These are phyloP conservation scores for Geotrichum bryndzae DNA, from an alignment of 1,139 yeast species.

Conservation along the genomic window DNA sequence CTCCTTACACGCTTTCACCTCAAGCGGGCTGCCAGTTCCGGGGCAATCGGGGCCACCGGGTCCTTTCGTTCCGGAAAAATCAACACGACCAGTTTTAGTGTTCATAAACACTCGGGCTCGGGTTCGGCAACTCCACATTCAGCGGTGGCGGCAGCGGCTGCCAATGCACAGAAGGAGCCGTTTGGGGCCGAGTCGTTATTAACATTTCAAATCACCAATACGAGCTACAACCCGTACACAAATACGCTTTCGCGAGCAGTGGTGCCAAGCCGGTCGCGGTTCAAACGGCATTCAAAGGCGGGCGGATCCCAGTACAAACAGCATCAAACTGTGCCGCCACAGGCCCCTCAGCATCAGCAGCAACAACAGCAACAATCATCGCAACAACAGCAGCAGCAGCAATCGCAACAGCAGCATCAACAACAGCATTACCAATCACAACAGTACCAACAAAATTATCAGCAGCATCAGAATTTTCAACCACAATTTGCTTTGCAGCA, in stretches of 20 bases:
- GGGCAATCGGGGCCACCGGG: neutral
- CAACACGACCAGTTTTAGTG: neutral
- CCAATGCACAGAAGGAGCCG: neutral
- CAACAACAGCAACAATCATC: neutral
- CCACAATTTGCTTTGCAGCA: neutral
- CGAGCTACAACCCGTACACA: neutral
- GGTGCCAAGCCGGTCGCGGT: neutral
- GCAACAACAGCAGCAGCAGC: neutral
- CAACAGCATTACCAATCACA: neutral
- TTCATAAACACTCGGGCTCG: neutral
- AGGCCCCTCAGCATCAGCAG: neutral
- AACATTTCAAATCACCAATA: neutral
- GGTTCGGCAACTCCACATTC: neutral
- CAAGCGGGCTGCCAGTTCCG: slow-evolving; percentile 22
- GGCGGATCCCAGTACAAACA: neutral
- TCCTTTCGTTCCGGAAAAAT: slow-evolving; percentile 1
- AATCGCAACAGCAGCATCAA: neutral
- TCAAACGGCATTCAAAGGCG: neutral
- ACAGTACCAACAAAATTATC: neutral
- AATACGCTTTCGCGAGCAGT: neutral
- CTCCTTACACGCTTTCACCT: slow-evolving; percentile 31
- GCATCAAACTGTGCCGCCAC: neutral
- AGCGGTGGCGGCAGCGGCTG: neutral
- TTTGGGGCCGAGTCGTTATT: neutral
- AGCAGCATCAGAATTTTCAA: neutral